A percentile compares a stretch with the other conserved stretches of the same genome.
phyloP scores from a whole-genome alignment of 345 rosid genomes.

The Rubroshorea leprosula region DNA sequence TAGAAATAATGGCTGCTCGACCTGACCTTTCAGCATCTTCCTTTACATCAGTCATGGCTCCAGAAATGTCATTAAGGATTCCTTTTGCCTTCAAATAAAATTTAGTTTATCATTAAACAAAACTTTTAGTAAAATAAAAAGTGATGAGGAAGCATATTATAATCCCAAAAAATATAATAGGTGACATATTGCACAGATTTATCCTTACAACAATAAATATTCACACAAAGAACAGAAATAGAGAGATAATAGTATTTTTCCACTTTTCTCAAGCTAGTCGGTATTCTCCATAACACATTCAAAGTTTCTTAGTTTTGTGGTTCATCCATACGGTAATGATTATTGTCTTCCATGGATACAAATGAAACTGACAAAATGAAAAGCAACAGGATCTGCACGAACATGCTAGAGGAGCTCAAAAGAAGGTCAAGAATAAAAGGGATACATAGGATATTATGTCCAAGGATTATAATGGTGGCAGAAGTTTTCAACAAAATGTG shows the following conservation, averaged over 20 bases:
- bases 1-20: conserved; percentile 30
- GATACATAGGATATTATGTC: background rate
- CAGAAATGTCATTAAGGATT: conserved; percentile 30
- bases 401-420: background rate
- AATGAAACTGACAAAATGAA: background rate
- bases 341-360: background rate
- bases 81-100: conserved; percentile 40
- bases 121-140: background rate
- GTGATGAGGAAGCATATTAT: background rate
- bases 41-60: conserved; percentile 28
- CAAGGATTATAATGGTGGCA: background rate
- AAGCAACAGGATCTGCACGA: background rate
- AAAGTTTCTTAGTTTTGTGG: too few species aligned
- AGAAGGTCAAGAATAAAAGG: background rate
- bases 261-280: background rate
- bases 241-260: background rate
- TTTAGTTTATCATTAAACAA: background rate
- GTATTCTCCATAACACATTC: background rate
- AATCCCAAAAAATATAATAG: background rate
- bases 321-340: background rate
- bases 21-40: conserved; percentile 51
- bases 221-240: background rate
- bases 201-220: background rate
- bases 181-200: background rate
- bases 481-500: background rate